A percentile compares a stretch with the other conserved stretches of the same genome.
Evolutionary conservation across 345 rosid species (phyloP).

Genomic region (Salix purpurea): DNA sequence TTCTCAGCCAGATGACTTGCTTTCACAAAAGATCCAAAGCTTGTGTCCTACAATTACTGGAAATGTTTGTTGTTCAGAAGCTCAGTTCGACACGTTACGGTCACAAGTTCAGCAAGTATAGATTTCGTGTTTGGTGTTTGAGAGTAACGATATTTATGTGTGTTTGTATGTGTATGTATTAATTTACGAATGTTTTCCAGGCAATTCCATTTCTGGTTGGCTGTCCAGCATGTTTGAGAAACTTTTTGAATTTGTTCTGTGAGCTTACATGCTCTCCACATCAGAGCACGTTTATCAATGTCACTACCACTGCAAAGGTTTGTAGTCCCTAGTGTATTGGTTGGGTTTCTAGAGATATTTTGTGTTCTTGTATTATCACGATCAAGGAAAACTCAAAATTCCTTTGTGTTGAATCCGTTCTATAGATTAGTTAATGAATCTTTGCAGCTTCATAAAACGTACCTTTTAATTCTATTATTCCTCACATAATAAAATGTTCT

Average conservation of each 20-base stretch:
- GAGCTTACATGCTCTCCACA: slow-evolving; percentile 94
- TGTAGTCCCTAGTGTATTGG: slow-evolving; percentile 9
- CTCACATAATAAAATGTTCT: neutral
- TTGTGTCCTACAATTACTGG: slow-evolving; percentile 93
- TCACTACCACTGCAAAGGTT: slow-evolving; percentile 75
- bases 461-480: neutral
- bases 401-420: neutral
- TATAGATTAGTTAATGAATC: neutral
- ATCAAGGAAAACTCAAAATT: neutral
- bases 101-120: slow-evolving; percentile 86
- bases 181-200: slow-evolving; percentile 34
- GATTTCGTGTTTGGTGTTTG: neutral
- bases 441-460: neutral
- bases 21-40: slow-evolving; percentile 87
- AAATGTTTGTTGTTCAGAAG: slow-evolving; percentile 88
- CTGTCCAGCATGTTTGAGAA: slow-evolving; percentile 95
- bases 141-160: neutral
- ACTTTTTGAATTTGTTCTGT: slow-evolving; percentile 87
- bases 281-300: slow-evolving; percentile 89
- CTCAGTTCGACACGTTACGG: slow-evolving; percentile 71
- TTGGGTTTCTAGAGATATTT: neutral
- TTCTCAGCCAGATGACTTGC: slow-evolving; percentile 75
- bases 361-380: neutral
- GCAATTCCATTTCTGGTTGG: slow-evolving; percentile 95
- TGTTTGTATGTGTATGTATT: neutral